Evolutionary conservation across 139 green algal genomes (phyloP).

Genomic region (Coccomyxa sp.): DNA sequence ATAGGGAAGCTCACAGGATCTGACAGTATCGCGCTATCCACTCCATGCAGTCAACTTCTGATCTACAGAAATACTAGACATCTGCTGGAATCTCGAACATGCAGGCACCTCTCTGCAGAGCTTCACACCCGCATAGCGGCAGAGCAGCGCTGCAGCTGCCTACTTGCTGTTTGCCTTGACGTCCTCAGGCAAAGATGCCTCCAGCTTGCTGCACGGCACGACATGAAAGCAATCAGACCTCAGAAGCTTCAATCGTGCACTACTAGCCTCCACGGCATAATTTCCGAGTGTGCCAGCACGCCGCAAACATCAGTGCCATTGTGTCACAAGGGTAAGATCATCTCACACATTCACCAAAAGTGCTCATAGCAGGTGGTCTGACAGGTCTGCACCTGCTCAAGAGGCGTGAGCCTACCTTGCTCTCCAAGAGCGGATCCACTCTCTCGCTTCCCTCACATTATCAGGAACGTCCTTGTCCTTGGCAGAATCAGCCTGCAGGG

Average conservation of each 20-base stretch:
- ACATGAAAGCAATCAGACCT: not conserved
- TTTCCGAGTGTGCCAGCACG: not conserved
- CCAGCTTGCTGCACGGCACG: slow-evolving; percentile 3
- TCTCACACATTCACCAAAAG: not conserved
- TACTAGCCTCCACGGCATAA: not conserved
- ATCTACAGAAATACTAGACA: too few species aligned
- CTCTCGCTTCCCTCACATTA: slow-evolving; percentile 12
- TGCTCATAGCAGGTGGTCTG: not conserved
- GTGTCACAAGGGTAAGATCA: not conserved
- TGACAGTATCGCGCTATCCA: too few species aligned
- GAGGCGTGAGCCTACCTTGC: slow-evolving; percentile 1
- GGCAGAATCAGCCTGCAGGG: not conserved
- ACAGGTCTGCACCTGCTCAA: not conserved
- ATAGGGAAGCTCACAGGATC: too few species aligned
- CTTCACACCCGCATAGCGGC: too few species aligned
- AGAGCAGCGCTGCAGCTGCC: too few species aligned
- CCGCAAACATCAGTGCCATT: not conserved
- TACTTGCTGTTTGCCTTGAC: slow-evolving; percentile 7
- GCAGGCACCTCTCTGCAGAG: too few species aligned
- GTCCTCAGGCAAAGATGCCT: slow-evolving; percentile 9
- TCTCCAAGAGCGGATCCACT: slow-evolving; percentile 30
- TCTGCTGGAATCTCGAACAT: too few species aligned
- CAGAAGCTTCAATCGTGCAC: not conserved
- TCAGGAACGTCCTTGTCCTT: not conserved
- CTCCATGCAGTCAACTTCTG: too few species aligned